Evolutionary conservation across 1,284 basidiomycete species (phyloP).

Genomic region (Naganishia albida): DNA sequence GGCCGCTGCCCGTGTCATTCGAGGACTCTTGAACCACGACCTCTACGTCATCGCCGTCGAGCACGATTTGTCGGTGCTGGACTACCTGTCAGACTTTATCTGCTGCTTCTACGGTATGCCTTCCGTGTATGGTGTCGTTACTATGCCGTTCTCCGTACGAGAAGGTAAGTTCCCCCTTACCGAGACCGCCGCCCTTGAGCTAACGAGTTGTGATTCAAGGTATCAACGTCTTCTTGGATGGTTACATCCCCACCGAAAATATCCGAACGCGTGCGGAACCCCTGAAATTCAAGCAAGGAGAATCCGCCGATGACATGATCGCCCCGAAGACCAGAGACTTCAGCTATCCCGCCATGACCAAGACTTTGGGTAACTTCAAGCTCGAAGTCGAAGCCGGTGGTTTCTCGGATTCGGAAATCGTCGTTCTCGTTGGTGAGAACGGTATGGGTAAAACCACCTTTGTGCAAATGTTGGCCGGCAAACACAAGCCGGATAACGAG

Average conservation of each 20-base stretch:
- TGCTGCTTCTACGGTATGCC: conserved; percentile 96
- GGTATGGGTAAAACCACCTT: conserved; percentile 97
- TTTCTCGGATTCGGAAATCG: conserved; percentile 95
- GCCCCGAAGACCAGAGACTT: conserved; percentile 82
- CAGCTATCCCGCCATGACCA: conserved; percentile 89
- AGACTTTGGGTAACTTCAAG: conserved; percentile 91
- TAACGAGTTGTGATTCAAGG: conserved; percentile 56
- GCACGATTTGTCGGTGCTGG: conserved; percentile 94
- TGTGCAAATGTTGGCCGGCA: conserved; percentile 84
- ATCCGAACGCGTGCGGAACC: conserved; percentile 93
- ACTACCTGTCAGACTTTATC: conserved; percentile 95
- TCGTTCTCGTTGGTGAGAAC: conserved; percentile 96
- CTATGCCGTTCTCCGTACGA: conserved; percentile 93
- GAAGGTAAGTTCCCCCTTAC: conserved; percentile 68
- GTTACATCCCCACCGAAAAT: conserved; percentile 97
- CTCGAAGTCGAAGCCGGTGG: conserved; percentile 80
- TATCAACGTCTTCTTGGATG: conserved; percentile 97
- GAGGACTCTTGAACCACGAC: conserved; percentile 72
- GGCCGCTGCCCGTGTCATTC: conserved; percentile 93
- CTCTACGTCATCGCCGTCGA: conserved; percentile 95
- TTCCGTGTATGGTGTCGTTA: conserved; percentile 86
- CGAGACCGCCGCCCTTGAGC: not conserved
- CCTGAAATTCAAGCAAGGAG: conserved; percentile 91
- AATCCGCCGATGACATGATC: conserved; percentile 83
- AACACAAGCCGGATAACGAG: conserved; percentile 77